Base-by-base conservation (phyloP, 768 basidiomycete species). In the Candolleomyces efflorescens region DNA sequence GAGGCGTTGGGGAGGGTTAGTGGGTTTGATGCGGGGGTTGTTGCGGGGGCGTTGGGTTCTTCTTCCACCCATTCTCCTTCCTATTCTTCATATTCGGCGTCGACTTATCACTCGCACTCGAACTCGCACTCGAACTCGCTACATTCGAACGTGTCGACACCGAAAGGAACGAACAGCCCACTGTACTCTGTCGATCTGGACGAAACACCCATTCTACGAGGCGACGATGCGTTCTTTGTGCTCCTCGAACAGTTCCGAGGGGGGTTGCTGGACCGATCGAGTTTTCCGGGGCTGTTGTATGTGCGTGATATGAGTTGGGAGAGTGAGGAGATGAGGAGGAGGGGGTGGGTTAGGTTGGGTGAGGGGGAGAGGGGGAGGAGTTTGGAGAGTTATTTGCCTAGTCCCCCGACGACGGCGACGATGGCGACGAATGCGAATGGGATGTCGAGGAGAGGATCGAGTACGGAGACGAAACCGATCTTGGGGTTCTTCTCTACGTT, bases 101-200 rank as follows among this genome's bases (percentile, higher is more conserved):
- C n/a, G n/a, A n/a, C n/a, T n/a, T n/a, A n/a, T n/a, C n/a, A n/a
- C n/a, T n/a, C n/a, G n/a, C n/a, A n/a, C n/a, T n/a, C n/a, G n/a
- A n/a, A n/a, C n/a, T n/a, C n/a, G n/a, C n/a, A n/a, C n/a, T n/a
- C n/a, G n/a, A n/a, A n/a, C n/a, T n/a, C n/a, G n/a, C n/a, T n/a
- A n/a, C n/a, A n/a, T 20, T 32, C 13, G 81, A 81, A 15, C 82
- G 80, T 39, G 69, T n/a, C n/a, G 70, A 53, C 67, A 68, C 7
- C 63, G 69, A 15, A 65, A 45, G 70, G 9, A 61, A 71, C 18
- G 67, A 65, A 13, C 26, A 45, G n/a, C 9, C 36, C 9, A 24
- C 18, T 41, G 41, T 18, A 51, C 13, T 10, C 32, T 1, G 15
- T 56, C 23, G 27, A 62, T 2, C 59, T 58, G 26, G 54, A 48